A percentile compares a stretch with the other conserved stretches of the same genome.
Conservation (phyloP, 768 basidiomycete species). For the Coprinopsis sp. region DNA sequence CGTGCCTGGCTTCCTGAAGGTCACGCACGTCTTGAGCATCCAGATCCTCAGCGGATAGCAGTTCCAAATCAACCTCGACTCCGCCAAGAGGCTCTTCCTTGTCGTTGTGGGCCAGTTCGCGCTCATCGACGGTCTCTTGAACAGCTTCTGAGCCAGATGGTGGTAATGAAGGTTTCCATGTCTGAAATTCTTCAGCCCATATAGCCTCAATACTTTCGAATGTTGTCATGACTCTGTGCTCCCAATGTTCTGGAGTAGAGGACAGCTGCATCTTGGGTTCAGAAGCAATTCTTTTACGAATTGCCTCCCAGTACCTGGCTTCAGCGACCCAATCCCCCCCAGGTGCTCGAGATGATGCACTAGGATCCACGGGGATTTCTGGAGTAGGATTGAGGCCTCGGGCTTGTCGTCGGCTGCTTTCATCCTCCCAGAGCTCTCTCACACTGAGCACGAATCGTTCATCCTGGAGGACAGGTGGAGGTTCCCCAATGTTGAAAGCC, state of each 20-base stretch:
- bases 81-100: slow-evolving; percentile 9
- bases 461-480: slow-evolving; percentile 40
- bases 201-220: slow-evolving; percentile 88
- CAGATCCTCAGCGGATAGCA: slow-evolving; percentile 28
- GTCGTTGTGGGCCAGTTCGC: slow-evolving; percentile 11
- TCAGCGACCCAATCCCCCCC: slow-evolving; percentile 69
- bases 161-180: slow-evolving; percentile 46
- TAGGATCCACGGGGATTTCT: slow-evolving; percentile 64
- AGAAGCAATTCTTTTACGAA: slow-evolving; percentile 59
- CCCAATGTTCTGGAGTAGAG: slow-evolving; percentile 42
- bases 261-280: slow-evolving; percentile 17
- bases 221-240: slow-evolving; percentile 74
- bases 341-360: slow-evolving; percentile 52
- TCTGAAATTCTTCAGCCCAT: slow-evolving; percentile 63
- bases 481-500: slow-evolving; percentile 66
- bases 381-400: slow-evolving; percentile 72
- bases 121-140: slow-evolving; percentile 21
- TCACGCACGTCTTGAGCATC: slow-evolving; percentile 22
- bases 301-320: slow-evolving; percentile 70
- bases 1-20: slow-evolving; percentile 9
- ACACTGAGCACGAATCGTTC: slow-evolving; percentile 85
- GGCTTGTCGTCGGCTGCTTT: slow-evolving; percentile 65
- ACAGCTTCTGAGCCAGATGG: slow-evolving; percentile 10
- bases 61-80: slow-evolving; percentile 28
- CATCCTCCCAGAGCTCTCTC: slow-evolving; percentile 95